Conservation (phyloP, 192 early-diverging fungal species). For the Thamnidium elegans region DNA sequence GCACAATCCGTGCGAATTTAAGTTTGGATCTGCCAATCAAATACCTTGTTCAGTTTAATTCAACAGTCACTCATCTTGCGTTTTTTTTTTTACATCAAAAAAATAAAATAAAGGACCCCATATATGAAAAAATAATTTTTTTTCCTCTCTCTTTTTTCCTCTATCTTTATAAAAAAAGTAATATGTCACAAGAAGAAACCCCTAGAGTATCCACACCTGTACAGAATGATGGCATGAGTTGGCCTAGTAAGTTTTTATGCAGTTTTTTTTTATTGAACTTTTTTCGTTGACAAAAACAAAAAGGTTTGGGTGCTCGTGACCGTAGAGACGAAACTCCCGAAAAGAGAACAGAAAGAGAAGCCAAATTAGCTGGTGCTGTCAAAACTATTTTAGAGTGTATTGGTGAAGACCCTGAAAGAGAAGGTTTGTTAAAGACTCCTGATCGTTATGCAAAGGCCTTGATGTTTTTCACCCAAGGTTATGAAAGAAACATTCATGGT, state of each 20-base stretch:
- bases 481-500: slow-evolving; percentile 85
- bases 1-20: too few species aligned
- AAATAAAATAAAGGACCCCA: too few species aligned
- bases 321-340: slow-evolving; percentile 78
- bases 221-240: slow-evolving; percentile 73
- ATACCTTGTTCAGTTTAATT: background rate
- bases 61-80: background rate
- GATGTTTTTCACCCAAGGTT: slow-evolving; percentile 98
- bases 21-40: background rate
- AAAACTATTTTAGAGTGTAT: slow-evolving; percentile 86
- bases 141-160: slow-evolving; percentile 9
- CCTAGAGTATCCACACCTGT: slow-evolving; percentile 40
- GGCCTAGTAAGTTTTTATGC: slow-evolving; percentile 66
- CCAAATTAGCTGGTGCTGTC: slow-evolving; percentile 83
- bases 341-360: slow-evolving; percentile 63
- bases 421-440: slow-evolving; percentile 94
- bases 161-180: slow-evolving; percentile 2
- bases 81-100: slow-evolving; percentile 4
- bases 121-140: background rate
- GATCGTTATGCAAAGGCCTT: slow-evolving; percentile 95
- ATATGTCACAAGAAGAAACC: slow-evolving; percentile 12
- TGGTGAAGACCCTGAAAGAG: slow-evolving; percentile 92
- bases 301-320: slow-evolving; percentile 76
- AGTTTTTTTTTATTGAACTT: background rate
- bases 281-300: background rate